Conservation (phyloP, 371 early-diverging fungal genomes). For the Blakeslea trispora region DNA sequence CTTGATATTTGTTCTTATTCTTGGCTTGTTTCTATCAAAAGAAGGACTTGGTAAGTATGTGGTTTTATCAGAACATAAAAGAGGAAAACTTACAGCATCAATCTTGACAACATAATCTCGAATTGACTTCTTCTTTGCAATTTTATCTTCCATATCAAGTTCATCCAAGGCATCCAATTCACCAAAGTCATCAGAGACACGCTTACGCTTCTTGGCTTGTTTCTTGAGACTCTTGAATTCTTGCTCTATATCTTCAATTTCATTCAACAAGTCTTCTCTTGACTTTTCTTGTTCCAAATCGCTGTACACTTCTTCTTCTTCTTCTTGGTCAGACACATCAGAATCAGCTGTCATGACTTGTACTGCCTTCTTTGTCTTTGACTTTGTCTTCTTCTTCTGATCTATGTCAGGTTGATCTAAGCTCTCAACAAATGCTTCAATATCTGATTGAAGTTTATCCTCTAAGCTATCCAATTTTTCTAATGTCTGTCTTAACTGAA, state of each 20-base stretch:
- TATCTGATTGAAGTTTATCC: conserved; percentile 46
- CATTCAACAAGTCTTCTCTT: conserved; percentile 37
- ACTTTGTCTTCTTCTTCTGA: not conserved
- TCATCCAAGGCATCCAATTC: conserved; percentile 76
- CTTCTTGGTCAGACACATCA: conserved; percentile 13
- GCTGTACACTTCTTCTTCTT: conserved; percentile 18
- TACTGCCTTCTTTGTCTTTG: conserved; percentile 5
- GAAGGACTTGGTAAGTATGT: too few species aligned
- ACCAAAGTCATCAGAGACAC: conserved; percentile 72
- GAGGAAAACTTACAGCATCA: conserved; percentile 58
- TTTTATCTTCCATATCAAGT: conserved; percentile 81
- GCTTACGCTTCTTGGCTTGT: conserved; percentile 48
- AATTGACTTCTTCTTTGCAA: conserved; percentile 65
- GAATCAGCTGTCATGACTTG: not conserved
- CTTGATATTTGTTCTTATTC: conserved; percentile 54
- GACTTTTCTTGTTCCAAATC: conserved; percentile 11
- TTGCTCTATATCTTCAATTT: conserved; percentile 47
- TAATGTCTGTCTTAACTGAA: conserved; percentile 70
- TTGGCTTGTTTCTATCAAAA: conserved; percentile 43
- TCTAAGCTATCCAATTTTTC: conserved; percentile 71
- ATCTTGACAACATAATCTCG: conserved; percentile 74
- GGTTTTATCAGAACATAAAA: too few species aligned
- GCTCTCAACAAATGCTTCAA: conserved; percentile 33
- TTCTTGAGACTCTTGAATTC: conserved; percentile 54
- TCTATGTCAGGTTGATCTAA: conserved; percentile 13